Conservation (phyloP, 805 yeast species). For the Zygotorulaspora sp. region DNA sequence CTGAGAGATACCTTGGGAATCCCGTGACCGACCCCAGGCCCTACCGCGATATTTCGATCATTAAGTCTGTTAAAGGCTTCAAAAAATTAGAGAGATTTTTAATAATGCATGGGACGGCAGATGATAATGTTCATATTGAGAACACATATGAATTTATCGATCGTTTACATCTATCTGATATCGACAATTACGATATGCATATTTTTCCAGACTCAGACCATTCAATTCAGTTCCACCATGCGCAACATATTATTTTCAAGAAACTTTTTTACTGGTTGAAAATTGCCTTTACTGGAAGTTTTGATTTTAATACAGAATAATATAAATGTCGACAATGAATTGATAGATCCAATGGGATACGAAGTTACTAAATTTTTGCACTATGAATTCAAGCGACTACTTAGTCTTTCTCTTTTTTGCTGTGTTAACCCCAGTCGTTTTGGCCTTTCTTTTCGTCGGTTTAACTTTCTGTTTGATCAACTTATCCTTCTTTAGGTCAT, state of each 20-base stretch:
- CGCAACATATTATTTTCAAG: constrained; percentile 66
- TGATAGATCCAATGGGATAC: neutral
- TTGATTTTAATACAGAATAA: too few species aligned
- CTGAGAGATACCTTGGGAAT: constrained; percentile 68
- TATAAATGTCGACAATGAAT: too few species aligned
- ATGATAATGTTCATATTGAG: constrained; percentile 78
- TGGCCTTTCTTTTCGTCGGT: constrained; percentile 27
- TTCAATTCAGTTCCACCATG: constrained; percentile 73
- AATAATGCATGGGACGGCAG: constrained; percentile 79
- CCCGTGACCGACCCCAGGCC: constrained; percentile 49
- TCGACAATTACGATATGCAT: constrained; percentile 80
- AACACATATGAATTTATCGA: constrained; percentile 62
- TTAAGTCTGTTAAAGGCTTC: constrained; percentile 42
- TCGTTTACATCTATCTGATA: constrained; percentile 44
- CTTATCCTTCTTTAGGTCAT: constrained; percentile 37
- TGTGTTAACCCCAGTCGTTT: constrained; percentile 15
- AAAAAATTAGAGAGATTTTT: constrained; percentile 51
- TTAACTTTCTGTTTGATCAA: constrained; percentile 33
- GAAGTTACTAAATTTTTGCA: neutral
- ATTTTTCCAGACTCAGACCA: constrained; percentile 94
- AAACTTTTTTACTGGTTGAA: constrained; percentile 65
- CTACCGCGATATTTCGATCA: constrained; percentile 43
- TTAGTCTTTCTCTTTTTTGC: constrained; percentile 22
- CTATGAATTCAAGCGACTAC: neutral
- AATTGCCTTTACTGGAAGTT: constrained; percentile 48